Conservation (phyloP, 192 early-diverging fungal genomes). For the Coemansia sp. region DNA sequence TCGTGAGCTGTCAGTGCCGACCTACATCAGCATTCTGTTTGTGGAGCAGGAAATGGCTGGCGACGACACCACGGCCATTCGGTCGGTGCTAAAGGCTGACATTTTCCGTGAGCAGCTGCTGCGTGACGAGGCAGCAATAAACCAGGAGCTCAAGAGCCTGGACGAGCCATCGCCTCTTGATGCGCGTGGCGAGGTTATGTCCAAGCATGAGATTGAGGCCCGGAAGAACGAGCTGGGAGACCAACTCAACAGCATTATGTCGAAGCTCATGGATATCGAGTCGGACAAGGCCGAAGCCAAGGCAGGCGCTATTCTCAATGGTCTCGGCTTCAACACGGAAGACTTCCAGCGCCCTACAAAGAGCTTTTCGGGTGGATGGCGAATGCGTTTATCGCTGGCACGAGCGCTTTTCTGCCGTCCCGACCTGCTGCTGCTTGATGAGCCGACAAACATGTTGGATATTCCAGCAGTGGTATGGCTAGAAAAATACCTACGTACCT, state of each 20-base stretch:
- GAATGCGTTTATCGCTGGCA: constrained; percentile 96
- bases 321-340: constrained; percentile 86
- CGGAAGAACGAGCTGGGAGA: constrained; percentile 53
- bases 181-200: constrained; percentile 54
- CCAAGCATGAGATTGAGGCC: constrained; percentile 58
- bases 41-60: constrained; percentile 98
- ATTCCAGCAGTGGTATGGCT: constrained; percentile 98
- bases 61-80: constrained; percentile 81
- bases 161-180: constrained; percentile 41
- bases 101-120: constrained; percentile 87
- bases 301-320: constrained; percentile 92
- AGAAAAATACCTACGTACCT: constrained; percentile 88
- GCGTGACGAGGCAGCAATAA: constrained; percentile 71
- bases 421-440: constrained; percentile 85
- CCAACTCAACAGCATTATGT: constrained; percentile 78
- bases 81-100: constrained; percentile 91
- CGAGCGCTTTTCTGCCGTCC: constrained; percentile 97
- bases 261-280: constrained; percentile 90
- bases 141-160: constrained; percentile 52
- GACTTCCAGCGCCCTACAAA: constrained; percentile 83
- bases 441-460: constrained; percentile 90
- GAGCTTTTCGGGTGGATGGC: constrained; percentile 98
- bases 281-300: constrained; percentile 94
- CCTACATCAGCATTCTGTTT: constrained; percentile 91
- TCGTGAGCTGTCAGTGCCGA: constrained; percentile 85